A percentile compares a stretch with the other conserved stretches of the same genome.
These are phyloP conservation scores for Aleurites moluccanus DNA, from an alignment of 441 rosid genomes.

Conservation along the genomic window DNA sequence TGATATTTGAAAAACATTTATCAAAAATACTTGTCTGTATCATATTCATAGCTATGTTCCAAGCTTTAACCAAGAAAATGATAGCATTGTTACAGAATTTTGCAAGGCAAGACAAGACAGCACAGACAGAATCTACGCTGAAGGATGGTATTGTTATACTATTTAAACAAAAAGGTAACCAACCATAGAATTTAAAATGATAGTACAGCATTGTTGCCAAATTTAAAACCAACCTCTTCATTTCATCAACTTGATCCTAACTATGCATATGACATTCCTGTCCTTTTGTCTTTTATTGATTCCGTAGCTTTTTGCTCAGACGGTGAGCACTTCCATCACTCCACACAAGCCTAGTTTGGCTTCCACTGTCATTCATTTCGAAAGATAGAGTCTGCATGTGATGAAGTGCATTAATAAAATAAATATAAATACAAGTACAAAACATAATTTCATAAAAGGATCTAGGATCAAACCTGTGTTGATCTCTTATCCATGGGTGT, in stretches of 20 bases:
- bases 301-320: slow-evolving; percentile 35
- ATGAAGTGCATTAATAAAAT: slow-evolving; percentile 7
- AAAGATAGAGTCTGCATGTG: slow-evolving; percentile 64
- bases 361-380: slow-evolving; percentile 50
- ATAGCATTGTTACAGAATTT: neutral
- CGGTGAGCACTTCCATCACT: slow-evolving; percentile 43
- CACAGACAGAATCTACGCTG: neutral
- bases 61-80: neutral
- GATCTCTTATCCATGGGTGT: slow-evolving; percentile 83
- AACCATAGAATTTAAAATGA: neutral
- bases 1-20: neutral
- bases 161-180: neutral
- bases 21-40: neutral
- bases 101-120: neutral
- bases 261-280: slow-evolving; percentile 4
- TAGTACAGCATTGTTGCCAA: slow-evolving; percentile 10
- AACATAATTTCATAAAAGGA: neutral
- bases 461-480: slow-evolving; percentile 53
- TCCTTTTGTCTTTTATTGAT: slow-evolving; percentile 29
- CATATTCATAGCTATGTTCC: neutral
- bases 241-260: slow-evolving; percentile 18
- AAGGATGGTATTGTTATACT: neutral
- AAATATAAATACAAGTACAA: neutral
- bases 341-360: slow-evolving; percentile 88
- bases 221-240: slow-evolving; percentile 32